Evolutionary conservation across 2,329 filamentous ascomycete genomes (phyloP), one percentile per base, ranked within the genome.

Genomic region (Sclerotinia glacialis): DNA sequence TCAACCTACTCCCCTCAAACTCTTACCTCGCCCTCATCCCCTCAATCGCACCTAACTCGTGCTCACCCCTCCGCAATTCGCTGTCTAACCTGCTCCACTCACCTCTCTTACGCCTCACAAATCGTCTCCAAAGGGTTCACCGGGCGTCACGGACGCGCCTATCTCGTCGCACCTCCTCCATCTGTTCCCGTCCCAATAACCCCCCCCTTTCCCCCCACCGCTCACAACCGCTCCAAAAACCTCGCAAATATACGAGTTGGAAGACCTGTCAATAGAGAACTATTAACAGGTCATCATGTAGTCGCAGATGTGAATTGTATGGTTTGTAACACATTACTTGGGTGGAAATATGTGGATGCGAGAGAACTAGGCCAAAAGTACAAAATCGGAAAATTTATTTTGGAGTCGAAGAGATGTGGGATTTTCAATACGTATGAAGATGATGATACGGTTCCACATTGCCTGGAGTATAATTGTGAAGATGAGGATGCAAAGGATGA

Each of bases 331-430:
- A 79, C 78, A 62, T 84, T 84, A 71, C 74, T 90, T 11, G 87
- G 87, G 23, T 90, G 87, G 87, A 89, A 89, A 76, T 90, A 90
- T 72, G 80, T 89, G 53, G 84, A 87, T 74, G 86, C 87, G 1
- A 82, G 81, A 68, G 84, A 89, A 71, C 73, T 78, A 65, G 77
- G 80, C 56, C 87, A 89, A 75, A 82, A 81, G 74, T 90, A 90
- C 79, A 90, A 90, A 77, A 80, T 89, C 60, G 86, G 86, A 71
- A 89, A 89, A 76, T 89, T 85, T 74, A 89, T 89, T 40, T 76
- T 90, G 49, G 87, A 90, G 78, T 85, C 83, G 49, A 82, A 83
- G 74, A 79, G 85, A 64, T 83, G 88, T 21, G 79, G 84, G 31
- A 78, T 81, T 16, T 79, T 80, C 55, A 80, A 81, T 44, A 78